A percentile compares a stretch with the other conserved stretches of the same genome.
These are phyloP conservation scores for Penicillium tannophilum DNA, from an alignment of 495 filamentous ascomycete species.

Conservation along the genomic window DNA sequence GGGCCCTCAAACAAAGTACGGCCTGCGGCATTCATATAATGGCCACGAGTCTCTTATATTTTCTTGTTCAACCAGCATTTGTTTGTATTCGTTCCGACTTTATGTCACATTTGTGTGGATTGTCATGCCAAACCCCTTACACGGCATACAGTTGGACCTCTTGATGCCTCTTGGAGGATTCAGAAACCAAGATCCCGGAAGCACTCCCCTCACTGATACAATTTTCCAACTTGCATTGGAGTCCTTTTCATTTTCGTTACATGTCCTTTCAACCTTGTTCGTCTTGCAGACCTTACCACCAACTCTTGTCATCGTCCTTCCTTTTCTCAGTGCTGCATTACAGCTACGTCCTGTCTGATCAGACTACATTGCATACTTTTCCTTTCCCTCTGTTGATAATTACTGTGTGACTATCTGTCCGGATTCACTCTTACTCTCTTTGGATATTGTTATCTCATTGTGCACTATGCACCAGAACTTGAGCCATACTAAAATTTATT, in stretches of 20 bases:
- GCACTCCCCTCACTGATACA: not conserved
- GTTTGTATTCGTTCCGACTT: not conserved
- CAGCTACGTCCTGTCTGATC: constrained; percentile 20
- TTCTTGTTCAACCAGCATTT: constrained; percentile 18
- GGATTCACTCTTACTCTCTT: constrained; percentile 15
- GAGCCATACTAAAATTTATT: constrained; percentile 21
- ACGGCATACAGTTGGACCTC: not conserved
- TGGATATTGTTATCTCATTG: constrained; percentile 20
- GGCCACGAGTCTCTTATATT: constrained; percentile 39
- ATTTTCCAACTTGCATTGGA: not conserved
- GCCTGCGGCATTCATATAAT: constrained; percentile 26
- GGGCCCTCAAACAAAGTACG: constrained; percentile 31
- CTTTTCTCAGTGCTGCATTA: constrained; percentile 15
- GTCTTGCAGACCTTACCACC: constrained; percentile 22
- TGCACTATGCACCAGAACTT: constrained; percentile 23
- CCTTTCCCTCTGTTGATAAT: constrained; percentile 32
- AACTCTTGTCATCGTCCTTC: constrained; percentile 24
- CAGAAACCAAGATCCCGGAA: not conserved
- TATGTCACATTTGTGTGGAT: constrained; percentile 1
- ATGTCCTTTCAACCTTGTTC: not conserved
- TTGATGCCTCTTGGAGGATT: not conserved
- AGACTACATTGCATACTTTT: constrained; percentile 20
- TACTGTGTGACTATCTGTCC: constrained; percentile 17
- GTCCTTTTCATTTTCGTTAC: not conserved
- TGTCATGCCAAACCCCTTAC: not conserved